Evolutionary conservation across 2,329 filamentous ascomycete genomes (phyloP), one percentile per base, ranked within the genome.

Genomic region (Colletotrichum scovillei): DNA sequence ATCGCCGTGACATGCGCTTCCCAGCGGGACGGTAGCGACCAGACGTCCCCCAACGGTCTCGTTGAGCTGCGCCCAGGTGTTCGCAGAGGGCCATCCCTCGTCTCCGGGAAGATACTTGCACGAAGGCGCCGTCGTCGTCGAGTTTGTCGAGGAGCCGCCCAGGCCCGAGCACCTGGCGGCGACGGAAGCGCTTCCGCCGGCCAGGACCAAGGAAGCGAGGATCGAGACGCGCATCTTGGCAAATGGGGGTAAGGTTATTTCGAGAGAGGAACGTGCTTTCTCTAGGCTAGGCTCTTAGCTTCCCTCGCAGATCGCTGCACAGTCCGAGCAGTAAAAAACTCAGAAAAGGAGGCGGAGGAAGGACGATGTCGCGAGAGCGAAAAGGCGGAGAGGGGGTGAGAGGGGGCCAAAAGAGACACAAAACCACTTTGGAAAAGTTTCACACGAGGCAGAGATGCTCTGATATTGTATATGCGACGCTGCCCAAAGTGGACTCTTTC

Each of bases 81-180:
- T 52, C 22, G 35, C 19, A 12, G 68, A 58, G 30, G 72, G 72
- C 72, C 72, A 74, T 8, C 68, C 72, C 7, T 35, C 62, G 30
- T 74, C 72, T 19, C 72, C 72, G 24, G 68, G 72, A 38, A 74
- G 68, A 26, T 67, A 67, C n/a, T 72, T 74, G 68, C 72, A 74
- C 26, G 55, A 49, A 22, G 38, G 32, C 32, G 30, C 30, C 30
- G 32, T 7, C 28, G 65, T 53, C 28, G 65, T 35, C 65, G 65
- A 46, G 58, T 28, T 30, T 9, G 59, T 49, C 26, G 46, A 55
- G 14, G 46, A 55, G 28, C n/a, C 28, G 8, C 22, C n/a, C 22
- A 14, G 7, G 52, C 35, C 52, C 9, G 16, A 69, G 24, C 30
- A 30, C 49, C 38, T 53, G 24, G 65, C 30, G 58, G 28, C 28